These are phyloP conservation scores for Leptodontidium sp. DNA, from an alignment of 2,329 filamentous ascomycete species.

Conservation along the genomic window DNA sequence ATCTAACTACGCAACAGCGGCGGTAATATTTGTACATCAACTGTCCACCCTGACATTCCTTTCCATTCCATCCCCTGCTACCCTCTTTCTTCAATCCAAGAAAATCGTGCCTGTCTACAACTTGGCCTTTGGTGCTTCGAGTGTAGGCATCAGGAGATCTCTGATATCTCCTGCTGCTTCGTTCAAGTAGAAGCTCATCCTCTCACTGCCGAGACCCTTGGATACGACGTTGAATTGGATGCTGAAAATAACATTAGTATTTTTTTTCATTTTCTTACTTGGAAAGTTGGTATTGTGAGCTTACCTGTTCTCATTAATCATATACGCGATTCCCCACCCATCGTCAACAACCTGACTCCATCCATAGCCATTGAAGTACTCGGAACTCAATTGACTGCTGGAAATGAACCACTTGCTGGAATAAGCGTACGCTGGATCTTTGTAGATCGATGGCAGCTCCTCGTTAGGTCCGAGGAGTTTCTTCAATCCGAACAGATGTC, in stretches of 20 bases:
- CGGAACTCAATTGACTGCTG: constrained; percentile 87
- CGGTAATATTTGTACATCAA: constrained; percentile 13
- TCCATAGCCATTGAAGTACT: constrained; percentile 99
- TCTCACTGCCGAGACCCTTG: constrained; percentile 87
- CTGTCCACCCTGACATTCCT: background rate
- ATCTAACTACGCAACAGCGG: constrained; percentile 3
- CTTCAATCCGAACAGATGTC: constrained; percentile 97
- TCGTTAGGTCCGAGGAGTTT: constrained; percentile 84
- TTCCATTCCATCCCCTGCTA: background rate
- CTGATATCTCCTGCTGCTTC: constrained; percentile 92
- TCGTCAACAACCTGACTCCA: constrained; percentile 98
- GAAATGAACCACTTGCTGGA: constrained; percentile 89
- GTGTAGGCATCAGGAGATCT: constrained; percentile 81
- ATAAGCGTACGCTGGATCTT: constrained; percentile 87
- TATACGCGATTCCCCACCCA: constrained; percentile 97
- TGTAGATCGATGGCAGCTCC: constrained; percentile 82
- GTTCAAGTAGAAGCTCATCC: constrained; percentile 95
- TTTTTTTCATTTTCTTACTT: background rate
- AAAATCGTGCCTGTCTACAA: constrained; percentile 60
- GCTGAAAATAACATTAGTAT: constrained; percentile 55
- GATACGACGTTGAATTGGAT: constrained; percentile 98
- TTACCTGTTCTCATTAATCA: constrained; percentile 98
- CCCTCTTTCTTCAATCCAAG: background rate
- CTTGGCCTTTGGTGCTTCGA: constrained; percentile 86
- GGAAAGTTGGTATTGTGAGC: constrained; percentile 30